Evolutionary conservation across 2,329 filamentous ascomycete species (phyloP).

Genomic region (Colletotrichum falcatum): DNA sequence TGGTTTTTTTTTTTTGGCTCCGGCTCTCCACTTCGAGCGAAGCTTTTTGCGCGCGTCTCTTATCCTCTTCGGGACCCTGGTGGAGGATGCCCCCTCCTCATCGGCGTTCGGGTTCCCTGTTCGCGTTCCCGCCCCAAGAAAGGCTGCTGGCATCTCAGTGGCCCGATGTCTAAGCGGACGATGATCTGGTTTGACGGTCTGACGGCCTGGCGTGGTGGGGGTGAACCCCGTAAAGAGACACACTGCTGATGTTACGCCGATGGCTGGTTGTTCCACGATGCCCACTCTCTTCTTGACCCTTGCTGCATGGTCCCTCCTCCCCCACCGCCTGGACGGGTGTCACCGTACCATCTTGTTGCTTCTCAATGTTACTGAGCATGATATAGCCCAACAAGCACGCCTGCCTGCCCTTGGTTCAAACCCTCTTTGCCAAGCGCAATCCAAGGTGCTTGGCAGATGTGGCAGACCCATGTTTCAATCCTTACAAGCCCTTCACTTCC

Average conservation of each 20-base stretch:
- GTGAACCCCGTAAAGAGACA: conserved; percentile 7
- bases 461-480: neutral
- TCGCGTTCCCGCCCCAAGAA: neutral
- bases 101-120: neutral
- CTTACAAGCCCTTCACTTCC: conserved; percentile 1
- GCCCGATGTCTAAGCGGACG: neutral
- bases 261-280: conserved; percentile 2
- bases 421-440: conserved; percentile 8
- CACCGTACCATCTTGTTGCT: neutral
- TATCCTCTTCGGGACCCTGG: conserved; percentile 6
- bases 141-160: neutral
- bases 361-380: neutral
- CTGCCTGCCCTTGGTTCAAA: neutral
- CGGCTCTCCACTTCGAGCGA: conserved; percentile 34
- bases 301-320: conserved; percentile 7
- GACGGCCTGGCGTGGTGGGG: conserved; percentile 6
- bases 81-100: neutral
- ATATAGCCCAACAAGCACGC: neutral
- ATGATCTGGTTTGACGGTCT: neutral
- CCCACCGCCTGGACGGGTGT: neutral
- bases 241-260: conserved; percentile 12
- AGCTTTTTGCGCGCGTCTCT: conserved; percentile 36
- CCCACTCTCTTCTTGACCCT: conserved; percentile 2
- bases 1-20: too few relatives aligned
- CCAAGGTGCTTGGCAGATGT: conserved; percentile 16